These are phyloP conservation scores for Aristolochia californica DNA, from an alignment of 164 flowering plant genomes.

Conservation along the genomic window DNA sequence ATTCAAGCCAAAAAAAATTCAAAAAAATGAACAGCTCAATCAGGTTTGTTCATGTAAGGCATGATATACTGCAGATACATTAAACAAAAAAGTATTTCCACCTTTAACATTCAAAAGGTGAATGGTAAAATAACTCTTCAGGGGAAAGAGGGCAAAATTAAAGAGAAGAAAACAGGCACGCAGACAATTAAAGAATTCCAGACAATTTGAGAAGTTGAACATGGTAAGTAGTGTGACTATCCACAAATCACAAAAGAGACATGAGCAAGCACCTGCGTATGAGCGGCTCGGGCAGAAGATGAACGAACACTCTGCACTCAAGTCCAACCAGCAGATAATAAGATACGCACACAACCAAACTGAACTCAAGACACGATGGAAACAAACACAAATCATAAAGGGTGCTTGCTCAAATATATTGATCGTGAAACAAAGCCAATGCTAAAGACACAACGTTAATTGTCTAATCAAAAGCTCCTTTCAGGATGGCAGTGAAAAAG, in stretches of 20 bases:
- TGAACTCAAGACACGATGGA: constrained; percentile 3
- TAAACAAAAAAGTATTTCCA: too few species aligned
- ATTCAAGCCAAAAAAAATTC: background rate
- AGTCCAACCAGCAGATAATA: constrained; percentile 16
- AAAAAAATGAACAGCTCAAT: background rate
- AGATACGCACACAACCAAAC: constrained; percentile 3
- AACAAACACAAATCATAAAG: constrained; percentile 2
- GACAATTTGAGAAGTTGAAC: too few species aligned
- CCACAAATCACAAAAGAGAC: constrained; percentile 2
- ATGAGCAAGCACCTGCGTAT: constrained; percentile 9
- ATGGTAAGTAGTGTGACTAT: constrained; percentile 1
- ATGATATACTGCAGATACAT: background rate
- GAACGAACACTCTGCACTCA: constrained; percentile 11
- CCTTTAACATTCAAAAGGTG: too few species aligned
- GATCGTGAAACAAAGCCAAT: too few species aligned
- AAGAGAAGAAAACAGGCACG: too few species aligned
- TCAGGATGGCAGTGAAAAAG: too few species aligned
- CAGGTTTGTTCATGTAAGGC: background rate
- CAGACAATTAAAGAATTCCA: too few species aligned
- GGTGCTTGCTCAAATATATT: constrained; percentile 2
- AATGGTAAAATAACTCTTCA: too few species aligned
- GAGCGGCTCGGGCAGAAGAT: constrained; percentile 12
- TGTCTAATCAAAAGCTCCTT: too few species aligned
- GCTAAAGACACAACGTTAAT: too few species aligned
- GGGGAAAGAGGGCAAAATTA: too few species aligned